Evolutionary conservation across 306 rosid species (phyloP).

Genomic region (Phaseolus lunatus): DNA sequence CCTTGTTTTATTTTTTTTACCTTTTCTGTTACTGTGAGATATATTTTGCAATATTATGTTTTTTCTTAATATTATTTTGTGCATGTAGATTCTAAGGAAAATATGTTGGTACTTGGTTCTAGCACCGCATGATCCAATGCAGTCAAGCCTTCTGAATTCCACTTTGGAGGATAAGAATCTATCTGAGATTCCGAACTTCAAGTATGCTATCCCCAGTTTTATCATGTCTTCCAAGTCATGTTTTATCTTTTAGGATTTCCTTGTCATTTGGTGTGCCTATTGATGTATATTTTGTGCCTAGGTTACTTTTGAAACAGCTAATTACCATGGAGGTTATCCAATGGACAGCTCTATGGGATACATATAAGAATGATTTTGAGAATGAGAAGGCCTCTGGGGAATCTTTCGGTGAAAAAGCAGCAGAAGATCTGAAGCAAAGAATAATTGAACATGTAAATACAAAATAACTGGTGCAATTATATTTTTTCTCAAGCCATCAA

Average conservation of each 20-base stretch:
- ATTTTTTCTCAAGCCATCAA: constrained; percentile 9
- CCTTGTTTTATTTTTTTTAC: constrained; percentile 5
- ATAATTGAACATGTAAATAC: constrained; percentile 81
- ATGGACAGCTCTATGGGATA: constrained; percentile 85
- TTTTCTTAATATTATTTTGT: constrained; percentile 34
- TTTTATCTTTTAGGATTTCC: constrained; percentile 23
- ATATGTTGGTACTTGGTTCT: constrained; percentile 91
- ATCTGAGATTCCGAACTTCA: constrained; percentile 76
- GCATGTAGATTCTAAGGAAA: constrained; percentile 75
- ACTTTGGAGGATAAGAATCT: constrained; percentile 91
- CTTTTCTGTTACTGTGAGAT: background rate
- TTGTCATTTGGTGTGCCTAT: constrained; percentile 12
- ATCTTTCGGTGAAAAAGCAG: constrained; percentile 80
- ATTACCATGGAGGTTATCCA: constrained; percentile 94
- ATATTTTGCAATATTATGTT: background rate
- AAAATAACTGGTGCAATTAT: background rate
- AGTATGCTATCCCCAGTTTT: constrained; percentile 47
- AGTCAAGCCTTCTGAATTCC: constrained; percentile 92
- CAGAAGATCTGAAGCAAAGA: constrained; percentile 86
- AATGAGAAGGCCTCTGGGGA: constrained; percentile 77
- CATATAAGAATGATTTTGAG: constrained; percentile 81
- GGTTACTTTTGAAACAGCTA: constrained; percentile 82
- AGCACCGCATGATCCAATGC: constrained; percentile 88
- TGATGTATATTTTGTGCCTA: constrained; percentile 36
- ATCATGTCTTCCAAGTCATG: background rate